Evolutionary conservation across 1,284 basidiomycete species (phyloP), one percentile per base, ranked within the genome.

Genomic region (Irpex sp.): DNA sequence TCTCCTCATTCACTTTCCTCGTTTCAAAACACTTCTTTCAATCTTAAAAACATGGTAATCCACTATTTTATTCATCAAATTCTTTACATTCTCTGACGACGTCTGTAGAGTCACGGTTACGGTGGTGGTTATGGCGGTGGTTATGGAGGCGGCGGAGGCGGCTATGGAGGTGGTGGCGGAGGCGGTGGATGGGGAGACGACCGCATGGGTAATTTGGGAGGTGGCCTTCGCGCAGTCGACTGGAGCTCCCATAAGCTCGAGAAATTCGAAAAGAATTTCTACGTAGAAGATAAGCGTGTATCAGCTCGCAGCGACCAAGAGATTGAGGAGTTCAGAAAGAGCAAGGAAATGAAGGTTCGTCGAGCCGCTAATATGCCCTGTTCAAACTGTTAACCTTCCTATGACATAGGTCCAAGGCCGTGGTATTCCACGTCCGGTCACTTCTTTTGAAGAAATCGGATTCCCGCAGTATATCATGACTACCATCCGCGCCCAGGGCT

Each of bases 231-330:
- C 67, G 83, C 83, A 65, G 89, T 97, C 67, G 93, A 98, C 80
- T 99, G 97, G 97, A 71, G 78, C 58, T 78, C 79, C 54, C 81
- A 85, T 63, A 87, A 89, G 66, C 82, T 98, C 63, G 83, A 89
- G 72, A 89, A 85, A 70, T 96, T 96, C 66, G 94, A 95, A 78
- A 96, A 96, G 80, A 98, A 98, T 84, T 99, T 99, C 74, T 99
- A 99, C 78, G 81, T 90, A 63, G 95, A 99, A 77, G 94, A 99
- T 78, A 90, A 92, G 71, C 85, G 88, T 49, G 94, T 99, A 51
- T 77, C 89, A 11, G 79, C 83, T 49, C 92, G 92, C 67, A 87
- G 83, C 63, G 95, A 98, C 13, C 81, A 86, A 57, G 97, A 99
- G 71, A 85, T 98, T 55, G 88, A 93, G 65, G 94, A 94, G 62